These are phyloP conservation scores for Neurospora sp. DNA, from an alignment of 495 filamentous ascomycete species.

Conservation along the genomic window DNA sequence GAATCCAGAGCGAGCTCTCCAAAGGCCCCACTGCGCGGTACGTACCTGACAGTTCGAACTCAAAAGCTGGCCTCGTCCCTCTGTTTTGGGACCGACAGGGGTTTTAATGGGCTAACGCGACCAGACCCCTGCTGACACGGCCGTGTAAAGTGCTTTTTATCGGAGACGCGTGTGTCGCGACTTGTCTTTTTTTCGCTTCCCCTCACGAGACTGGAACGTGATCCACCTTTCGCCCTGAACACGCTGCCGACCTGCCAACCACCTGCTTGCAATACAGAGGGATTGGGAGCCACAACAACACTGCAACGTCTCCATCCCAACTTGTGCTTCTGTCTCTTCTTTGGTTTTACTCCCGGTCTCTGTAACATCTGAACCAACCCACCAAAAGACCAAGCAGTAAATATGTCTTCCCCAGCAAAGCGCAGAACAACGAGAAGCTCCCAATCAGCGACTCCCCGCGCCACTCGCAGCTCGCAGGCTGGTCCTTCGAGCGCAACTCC, in stretches of 20 bases:
- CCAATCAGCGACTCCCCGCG: constrained; percentile 47
- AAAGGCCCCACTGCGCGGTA: constrained; percentile 12
- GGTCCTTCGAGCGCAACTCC: constrained; percentile 37
- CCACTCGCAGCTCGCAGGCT: constrained; percentile 40
- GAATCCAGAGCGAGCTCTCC: constrained; percentile 1
- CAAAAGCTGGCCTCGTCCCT: background rate
- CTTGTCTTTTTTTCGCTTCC: constrained; percentile 16
- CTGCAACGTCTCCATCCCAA: background rate
- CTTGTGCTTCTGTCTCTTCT: background rate
- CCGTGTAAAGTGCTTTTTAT: constrained; percentile 18
- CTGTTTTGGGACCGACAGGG: constrained; percentile 5
- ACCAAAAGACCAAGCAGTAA: constrained; percentile 6
- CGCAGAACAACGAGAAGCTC: constrained; percentile 45
- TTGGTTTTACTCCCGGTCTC: background rate
- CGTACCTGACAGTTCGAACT: constrained; percentile 9
- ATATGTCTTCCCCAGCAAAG: constrained; percentile 51
- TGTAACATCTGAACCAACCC: background rate
- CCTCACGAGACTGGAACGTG: constrained; percentile 3
- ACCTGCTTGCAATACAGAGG: background rate
- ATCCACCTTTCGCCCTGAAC: background rate
- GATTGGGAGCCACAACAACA: background rate
- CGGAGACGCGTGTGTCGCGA: constrained; percentile 13
- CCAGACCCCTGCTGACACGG: constrained; percentile 10
- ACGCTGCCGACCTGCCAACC: background rate
- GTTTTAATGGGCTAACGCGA: constrained; percentile 12